Conservation (phyloP, 2,329 filamentous ascomycete species). For the Rhytidhysteron rufulum region DNA sequence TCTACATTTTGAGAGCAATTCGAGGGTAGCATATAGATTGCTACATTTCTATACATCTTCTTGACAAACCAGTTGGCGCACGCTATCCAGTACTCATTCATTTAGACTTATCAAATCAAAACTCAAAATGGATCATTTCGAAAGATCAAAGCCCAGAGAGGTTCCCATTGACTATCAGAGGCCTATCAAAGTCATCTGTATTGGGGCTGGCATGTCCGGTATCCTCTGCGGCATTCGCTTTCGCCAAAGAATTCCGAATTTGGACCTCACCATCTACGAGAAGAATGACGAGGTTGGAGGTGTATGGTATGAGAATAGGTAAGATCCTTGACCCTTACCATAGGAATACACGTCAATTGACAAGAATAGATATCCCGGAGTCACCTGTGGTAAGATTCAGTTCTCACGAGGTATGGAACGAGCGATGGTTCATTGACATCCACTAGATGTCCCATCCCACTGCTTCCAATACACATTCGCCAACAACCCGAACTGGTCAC, state of each 20-base stretch:
- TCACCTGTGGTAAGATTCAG: slow-evolving; percentile 35
- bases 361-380: slow-evolving; percentile 41
- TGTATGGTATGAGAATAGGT: background rate
- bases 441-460: slow-evolving; percentile 26
- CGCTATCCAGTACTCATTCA: no score
- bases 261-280: slow-evolving; percentile 40
- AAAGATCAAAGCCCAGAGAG: slow-evolving; percentile 36
- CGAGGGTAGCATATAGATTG: no score
- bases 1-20: no score
- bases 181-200: slow-evolving; percentile 41
- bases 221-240: slow-evolving; percentile 44
- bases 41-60: no score
- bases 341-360: no score
- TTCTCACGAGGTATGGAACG: background rate
- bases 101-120: no score
- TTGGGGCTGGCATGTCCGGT: slow-evolving; percentile 43
- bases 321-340: no score
- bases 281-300: slow-evolving; percentile 40
- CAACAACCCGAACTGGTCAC: slow-evolving; percentile 39
- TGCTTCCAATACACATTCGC: slow-evolving; percentile 44
- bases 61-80: no score
- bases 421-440: background rate
- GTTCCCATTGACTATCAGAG: slow-evolving; percentile 40
- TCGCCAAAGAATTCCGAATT: slow-evolving; percentile 38
- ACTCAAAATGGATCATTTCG: no score